These are phyloP conservation scores for Parietaria judaica DNA, from an alignment of 306 rosid species.

Conservation along the genomic window DNA sequence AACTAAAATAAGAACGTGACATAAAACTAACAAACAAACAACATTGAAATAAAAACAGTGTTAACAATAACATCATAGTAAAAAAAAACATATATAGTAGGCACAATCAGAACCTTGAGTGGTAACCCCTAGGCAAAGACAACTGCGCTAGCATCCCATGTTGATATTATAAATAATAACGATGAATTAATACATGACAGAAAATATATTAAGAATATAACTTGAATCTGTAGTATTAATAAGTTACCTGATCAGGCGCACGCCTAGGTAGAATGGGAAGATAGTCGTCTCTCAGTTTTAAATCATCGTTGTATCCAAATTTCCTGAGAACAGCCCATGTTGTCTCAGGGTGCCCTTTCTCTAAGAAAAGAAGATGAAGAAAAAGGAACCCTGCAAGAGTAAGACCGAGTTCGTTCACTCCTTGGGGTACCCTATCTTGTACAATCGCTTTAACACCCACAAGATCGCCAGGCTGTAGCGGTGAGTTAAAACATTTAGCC, in stretches of 20 bases:
- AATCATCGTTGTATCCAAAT: constrained; percentile 74
- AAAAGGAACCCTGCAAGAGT: constrained; percentile 66
- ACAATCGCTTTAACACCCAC: constrained; percentile 61
- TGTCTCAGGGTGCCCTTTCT: constrained; percentile 68
- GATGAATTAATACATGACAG: too few species aligned
- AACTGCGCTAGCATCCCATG: too few species aligned
- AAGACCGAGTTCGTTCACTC: constrained; percentile 81
- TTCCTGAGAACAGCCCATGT: constrained; percentile 82
- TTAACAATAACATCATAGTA: too few species aligned
- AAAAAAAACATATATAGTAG: too few species aligned
- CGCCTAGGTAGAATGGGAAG: constrained; percentile 61
- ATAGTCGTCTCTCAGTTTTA: constrained; percentile 64
- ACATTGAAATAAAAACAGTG: too few species aligned
- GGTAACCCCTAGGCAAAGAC: too few species aligned
- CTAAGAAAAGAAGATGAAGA: constrained; percentile 67
- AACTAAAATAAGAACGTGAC: too few species aligned
- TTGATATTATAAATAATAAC: too few species aligned
- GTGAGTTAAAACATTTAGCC: constrained; percentile 69
- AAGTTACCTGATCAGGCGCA: constrained; percentile 72
- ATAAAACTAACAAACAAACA: too few species aligned
- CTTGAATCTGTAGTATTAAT: constrained; percentile 2
- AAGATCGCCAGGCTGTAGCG: constrained; percentile 63
- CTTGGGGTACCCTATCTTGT: constrained; percentile 61
- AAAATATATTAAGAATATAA: neutral
- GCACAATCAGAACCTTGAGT: too few species aligned